phyloP scores from a whole-genome alignment of 2,329 filamentous ascomycete genomes.

The Parascedosporium putredinis region DNA sequence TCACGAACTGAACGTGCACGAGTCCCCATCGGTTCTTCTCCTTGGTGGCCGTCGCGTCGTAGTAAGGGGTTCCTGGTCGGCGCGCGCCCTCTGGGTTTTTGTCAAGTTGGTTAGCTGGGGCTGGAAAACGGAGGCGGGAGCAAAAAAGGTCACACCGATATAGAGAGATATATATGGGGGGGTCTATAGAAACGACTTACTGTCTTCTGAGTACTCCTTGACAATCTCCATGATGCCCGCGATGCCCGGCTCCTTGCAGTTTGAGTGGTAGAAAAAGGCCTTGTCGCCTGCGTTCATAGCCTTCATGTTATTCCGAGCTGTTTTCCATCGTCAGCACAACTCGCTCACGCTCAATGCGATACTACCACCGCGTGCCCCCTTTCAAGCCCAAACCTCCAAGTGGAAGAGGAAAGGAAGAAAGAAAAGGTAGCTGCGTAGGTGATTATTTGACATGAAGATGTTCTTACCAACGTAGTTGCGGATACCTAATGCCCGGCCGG shows the following conservation, averaged over 20 bases:
- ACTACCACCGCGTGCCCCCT: no score
- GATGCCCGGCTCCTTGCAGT: conserved; percentile 81
- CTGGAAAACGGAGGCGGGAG: conserved; percentile 7
- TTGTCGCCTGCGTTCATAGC: conserved; percentile 86
- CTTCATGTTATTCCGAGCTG: conserved; percentile 78
- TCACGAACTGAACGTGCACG: conserved; percentile 78
- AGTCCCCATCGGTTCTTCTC: conserved; percentile 61
- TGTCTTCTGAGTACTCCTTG: conserved; percentile 68
- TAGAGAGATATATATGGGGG: no score
- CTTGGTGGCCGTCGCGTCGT: conserved; percentile 61
- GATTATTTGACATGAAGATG: no score
- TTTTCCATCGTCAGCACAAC: conserved; percentile 7
- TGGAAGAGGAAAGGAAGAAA: no score
- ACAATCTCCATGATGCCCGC: conserved; percentile 86
- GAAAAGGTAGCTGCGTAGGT: no score
- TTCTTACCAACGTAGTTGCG: neutral
- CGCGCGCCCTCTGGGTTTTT: conserved; percentile 23
- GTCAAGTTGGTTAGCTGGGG: conserved; percentile 1
- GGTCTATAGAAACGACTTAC: conserved; percentile 31
- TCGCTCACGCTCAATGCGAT: neutral
- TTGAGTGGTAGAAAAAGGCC: conserved; percentile 96
- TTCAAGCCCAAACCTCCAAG: no score
- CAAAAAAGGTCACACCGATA: neutral
- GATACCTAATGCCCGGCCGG: no score
- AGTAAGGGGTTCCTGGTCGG: conserved; percentile 52